A percentile compares a stretch with the other conserved stretches of the same genome.
Evolutionary conservation across 768 basidiomycete species (phyloP).

Genomic region (Sarcodon aspratus): DNA sequence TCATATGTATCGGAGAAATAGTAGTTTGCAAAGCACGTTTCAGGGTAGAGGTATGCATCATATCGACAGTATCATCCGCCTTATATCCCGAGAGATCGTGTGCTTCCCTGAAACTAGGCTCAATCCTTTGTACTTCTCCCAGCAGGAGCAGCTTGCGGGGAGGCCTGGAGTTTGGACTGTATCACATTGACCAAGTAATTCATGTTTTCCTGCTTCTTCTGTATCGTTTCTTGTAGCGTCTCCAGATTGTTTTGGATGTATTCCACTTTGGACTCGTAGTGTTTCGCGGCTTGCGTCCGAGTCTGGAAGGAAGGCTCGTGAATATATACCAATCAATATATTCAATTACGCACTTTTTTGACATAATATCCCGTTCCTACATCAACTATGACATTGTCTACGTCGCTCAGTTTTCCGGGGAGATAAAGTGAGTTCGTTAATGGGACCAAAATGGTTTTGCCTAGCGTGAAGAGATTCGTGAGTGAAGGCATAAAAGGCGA

Average conservation of each 20-base stretch:
- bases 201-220: constrained; percentile 86
- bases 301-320: constrained; percentile 34
- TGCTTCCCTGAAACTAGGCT: neutral
- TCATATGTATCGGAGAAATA: too few species aligned
- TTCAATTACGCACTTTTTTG: constrained; percentile 56
- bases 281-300: constrained; percentile 64
- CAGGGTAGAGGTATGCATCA: too few species aligned
- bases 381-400: constrained; percentile 86
- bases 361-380: constrained; percentile 96
- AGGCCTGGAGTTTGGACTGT: constrained; percentile 46
- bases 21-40: too few species aligned
- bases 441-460: constrained; percentile 83
- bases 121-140: neutral
- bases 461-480: constrained; percentile 26
- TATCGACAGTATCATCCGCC: too few species aligned
- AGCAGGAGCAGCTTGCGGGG: constrained; percentile 7
- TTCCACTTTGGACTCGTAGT: constrained; percentile 74
- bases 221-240: constrained; percentile 77
- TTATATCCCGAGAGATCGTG: too few species aligned
- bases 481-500: neutral
- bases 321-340: neutral
- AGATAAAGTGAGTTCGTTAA: constrained; percentile 93
- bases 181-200: constrained; percentile 62
- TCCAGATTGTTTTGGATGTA: constrained; percentile 80
- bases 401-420: constrained; percentile 77